Base-by-base conservation (phyloP, 129 eudicot species). In the Saposhnikovia divaricata region DNA sequence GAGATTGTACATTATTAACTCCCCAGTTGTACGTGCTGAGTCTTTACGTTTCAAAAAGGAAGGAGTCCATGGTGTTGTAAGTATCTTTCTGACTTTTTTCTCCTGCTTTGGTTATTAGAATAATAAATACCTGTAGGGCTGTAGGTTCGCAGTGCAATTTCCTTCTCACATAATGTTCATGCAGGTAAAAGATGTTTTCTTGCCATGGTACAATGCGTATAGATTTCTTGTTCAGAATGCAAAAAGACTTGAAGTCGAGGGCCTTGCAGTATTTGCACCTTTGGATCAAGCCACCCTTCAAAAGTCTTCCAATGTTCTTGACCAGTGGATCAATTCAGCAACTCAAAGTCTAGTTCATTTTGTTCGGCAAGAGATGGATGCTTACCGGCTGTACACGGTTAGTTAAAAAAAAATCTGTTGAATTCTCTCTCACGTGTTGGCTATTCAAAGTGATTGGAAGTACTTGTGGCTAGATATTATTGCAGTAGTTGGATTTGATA, bases 1-100 rank as follows among this genome's bases (percentile, higher is more conserved):
- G 57, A 85, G 98, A 40, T 80, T 91, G 76, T 93, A 91, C 90
- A 87, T 93, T 13, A 90, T 93, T 45, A 93, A 93, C 78, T 91
- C 98, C 28, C 98, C 98, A 10, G 97, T 93, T 78, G 97, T 93
- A 61, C 98, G 98, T 79, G 98, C 98, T 19, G 98, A 93, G 81
- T 96, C 97, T 83, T 82, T 93, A 79, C 91, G 97, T 13, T 93
- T 93, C 76, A 93, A 86, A 81, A 91, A 89, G 82, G 97, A 93
- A 18, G 97, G 98, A 76, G 98, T 93, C 9, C 87, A 85, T 83
- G 87, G 91, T 74, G 97, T 93, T 70, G 98, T 93, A 61, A 85
- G 96, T 82, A 74, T 63, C 82, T 6, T 50, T 85, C 23, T 37
- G 47, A 76, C n/a, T 55, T 75, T 53, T 38, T 18, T 31, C 51